A percentile compares a stretch with the other conserved stretches of the same genome.
Evolutionary conservation across 345 rosid genomes (phyloP).

Genomic region (Sonneratia caseolaris): DNA sequence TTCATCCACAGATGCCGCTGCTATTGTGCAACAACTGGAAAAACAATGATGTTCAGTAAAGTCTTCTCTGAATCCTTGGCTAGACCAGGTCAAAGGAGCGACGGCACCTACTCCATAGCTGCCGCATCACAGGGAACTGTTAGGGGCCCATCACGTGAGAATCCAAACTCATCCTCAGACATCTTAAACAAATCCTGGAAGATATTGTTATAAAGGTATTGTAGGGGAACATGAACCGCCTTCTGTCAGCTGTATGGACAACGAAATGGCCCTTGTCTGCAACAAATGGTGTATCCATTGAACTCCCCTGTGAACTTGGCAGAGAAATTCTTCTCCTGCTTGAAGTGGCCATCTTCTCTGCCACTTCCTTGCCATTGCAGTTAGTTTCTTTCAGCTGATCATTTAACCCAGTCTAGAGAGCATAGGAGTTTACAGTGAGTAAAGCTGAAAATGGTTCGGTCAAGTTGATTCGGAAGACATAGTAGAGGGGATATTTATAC

Average conservation of each 20-base stretch:
- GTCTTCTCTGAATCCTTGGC: conserved; percentile 24
- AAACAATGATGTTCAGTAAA: conserved; percentile 3
- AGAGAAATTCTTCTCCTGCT: conserved; percentile 15
- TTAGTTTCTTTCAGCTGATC: conserved; percentile 14
- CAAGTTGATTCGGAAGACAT: neutral
- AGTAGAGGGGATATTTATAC: neutral
- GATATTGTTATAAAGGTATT: conserved; percentile 8
- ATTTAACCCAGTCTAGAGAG: neutral
- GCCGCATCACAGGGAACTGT: conserved; percentile 22
- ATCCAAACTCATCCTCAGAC: conserved; percentile 14
- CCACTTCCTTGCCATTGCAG: conserved; percentile 22
- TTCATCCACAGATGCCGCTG: neutral
- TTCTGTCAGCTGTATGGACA: conserved; percentile 8
- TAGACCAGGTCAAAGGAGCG: conserved; percentile 11
- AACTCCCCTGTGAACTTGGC: neutral
- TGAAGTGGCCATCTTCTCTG: conserved; percentile 7
- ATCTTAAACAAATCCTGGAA: conserved; percentile 8
- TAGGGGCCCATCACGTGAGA: conserved; percentile 19
- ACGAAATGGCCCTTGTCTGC: conserved; percentile 24
- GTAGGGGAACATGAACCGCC: conserved; percentile 10
- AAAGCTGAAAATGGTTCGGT: neutral
- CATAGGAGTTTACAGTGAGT: neutral
- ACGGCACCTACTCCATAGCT: conserved; percentile 18
- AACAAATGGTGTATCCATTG: conserved; percentile 3
- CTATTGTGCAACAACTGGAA: neutral